Evolutionary conservation across 164 flowering plant genomes (phyloP).

Genomic region (Kalanchoe fedtschenkoi): DNA sequence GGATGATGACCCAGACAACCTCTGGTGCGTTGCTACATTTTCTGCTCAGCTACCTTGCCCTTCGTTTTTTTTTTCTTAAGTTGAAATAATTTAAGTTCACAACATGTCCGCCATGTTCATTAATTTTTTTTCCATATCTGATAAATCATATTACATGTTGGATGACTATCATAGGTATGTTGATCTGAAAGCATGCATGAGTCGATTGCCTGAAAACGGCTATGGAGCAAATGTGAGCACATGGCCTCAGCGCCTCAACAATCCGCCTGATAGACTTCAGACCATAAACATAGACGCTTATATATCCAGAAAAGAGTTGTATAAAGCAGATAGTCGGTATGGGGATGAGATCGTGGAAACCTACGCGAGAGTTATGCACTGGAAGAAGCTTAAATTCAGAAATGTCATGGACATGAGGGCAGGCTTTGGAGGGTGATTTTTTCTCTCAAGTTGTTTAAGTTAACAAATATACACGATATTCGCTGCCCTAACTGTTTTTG

Average conservation of each 20-base stretch:
- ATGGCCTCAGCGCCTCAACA: slow-evolving; percentile 39
- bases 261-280: slow-evolving; percentile 42
- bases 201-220: slow-evolving; percentile 33
- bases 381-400: slow-evolving; percentile 24
- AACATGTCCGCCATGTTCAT: no score
- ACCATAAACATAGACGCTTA: slow-evolving; percentile 38
- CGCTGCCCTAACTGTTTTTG: not conserved
- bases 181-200: slow-evolving; percentile 34
- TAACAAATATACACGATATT: no score
- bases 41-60: not conserved
- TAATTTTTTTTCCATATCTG: no score
- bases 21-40: slow-evolving; percentile 42
- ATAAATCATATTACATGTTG: not conserved
- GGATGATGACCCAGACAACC: slow-evolving; percentile 68
- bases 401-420: slow-evolving; percentile 61
- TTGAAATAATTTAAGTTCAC: no score
- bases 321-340: slow-evolving; percentile 36
- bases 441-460: not conserved
- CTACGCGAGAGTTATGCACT: slow-evolving; percentile 23
- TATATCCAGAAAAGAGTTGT: slow-evolving; percentile 37
- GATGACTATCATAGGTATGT: slow-evolving; percentile 28
- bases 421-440: slow-evolving; percentile 34
- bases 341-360: slow-evolving; percentile 31
- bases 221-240: slow-evolving; percentile 29
- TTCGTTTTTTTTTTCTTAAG: not conserved